These are phyloP conservation scores for Sextonia rubra DNA, from an alignment of 164 flowering plant genomes.

Conservation along the genomic window DNA sequence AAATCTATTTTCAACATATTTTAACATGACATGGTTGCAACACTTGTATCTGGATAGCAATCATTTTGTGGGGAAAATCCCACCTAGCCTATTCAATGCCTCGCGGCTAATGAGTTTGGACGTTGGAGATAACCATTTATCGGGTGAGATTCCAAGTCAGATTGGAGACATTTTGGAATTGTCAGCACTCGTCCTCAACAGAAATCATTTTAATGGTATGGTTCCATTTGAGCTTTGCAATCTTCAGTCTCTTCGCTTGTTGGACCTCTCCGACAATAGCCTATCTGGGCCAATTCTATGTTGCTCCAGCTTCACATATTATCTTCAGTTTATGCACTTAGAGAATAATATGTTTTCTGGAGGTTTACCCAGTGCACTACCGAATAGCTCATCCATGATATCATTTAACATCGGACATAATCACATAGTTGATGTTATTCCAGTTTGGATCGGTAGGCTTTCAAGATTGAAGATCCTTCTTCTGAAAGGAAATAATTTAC, in stretches of 20 bases:
- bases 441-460: not conserved
- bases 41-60: not conserved
- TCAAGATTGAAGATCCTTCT: not conserved
- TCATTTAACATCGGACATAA: conserved; percentile 6
- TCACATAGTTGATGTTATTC: conserved; percentile 15
- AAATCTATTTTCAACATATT: not conserved
- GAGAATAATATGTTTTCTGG: not conserved
- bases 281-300: not conserved
- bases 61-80: conserved; percentile 2
- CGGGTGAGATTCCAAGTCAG: conserved; percentile 3
- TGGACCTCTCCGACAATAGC: conserved; percentile 6
- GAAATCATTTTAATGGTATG: conserved; percentile 1
- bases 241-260: not conserved
- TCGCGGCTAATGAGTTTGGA: fast-evolving
- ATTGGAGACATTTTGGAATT: not conserved
- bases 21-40: not conserved
- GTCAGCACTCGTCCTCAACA: too few relatives aligned
- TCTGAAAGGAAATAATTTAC: not conserved
- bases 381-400: not conserved
- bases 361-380: not conserved
- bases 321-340: not conserved
- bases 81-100: not conserved
- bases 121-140: conserved; percentile 1
- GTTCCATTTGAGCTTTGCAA: not conserved
- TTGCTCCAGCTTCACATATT: conserved; percentile 5